A percentile compares a stretch with the other conserved stretches of the same genome.
Evolutionary conservation across 73 alveolate genomes (phyloP).

Genomic region (Blepharisma japonicum): DNA sequence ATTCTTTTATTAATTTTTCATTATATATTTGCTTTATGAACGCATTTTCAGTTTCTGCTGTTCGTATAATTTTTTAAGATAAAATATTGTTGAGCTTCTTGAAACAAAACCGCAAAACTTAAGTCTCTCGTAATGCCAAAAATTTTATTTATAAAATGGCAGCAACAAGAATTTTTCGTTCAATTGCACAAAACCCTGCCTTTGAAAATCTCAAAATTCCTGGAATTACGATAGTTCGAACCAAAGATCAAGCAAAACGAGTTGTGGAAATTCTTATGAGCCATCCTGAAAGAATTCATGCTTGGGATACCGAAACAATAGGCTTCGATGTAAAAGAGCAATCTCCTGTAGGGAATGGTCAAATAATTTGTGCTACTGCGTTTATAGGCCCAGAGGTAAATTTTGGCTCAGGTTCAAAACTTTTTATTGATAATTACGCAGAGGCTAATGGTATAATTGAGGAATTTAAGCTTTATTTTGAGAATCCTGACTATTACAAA

Average conservation of each 20-base stretch:
- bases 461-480: slow-evolving; percentile 77
- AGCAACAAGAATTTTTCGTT: no score
- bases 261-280: slow-evolving; percentile 55
- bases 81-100: no score
- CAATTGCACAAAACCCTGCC: no score
- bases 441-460: slow-evolving; percentile 63
- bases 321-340: slow-evolving; percentile 71
- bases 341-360: slow-evolving; percentile 80
- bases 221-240: slow-evolving; percentile 70
- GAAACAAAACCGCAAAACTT: no score
- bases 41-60: no score
- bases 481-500: slow-evolving; percentile 58
- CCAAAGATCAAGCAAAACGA: slow-evolving; percentile 59
- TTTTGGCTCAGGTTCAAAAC: slow-evolving; percentile 91
- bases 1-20: no score
- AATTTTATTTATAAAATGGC: no score
- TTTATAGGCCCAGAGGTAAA: slow-evolving; percentile 90
- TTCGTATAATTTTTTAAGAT: no score
- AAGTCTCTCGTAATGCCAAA: no score
- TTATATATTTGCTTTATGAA: no score
- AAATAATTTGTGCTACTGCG: slow-evolving; percentile 75
- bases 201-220: slow-evolving; percentile 13
- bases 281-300: slow-evolving; percentile 61
- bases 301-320: slow-evolving; percentile 94
- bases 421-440: slow-evolving; percentile 75